Evolutionary conservation across 2,329 filamentous ascomycete genomes (phyloP), one percentile per base, ranked within the genome.

Genomic region (Xylariomycetidae sp.): DNA sequence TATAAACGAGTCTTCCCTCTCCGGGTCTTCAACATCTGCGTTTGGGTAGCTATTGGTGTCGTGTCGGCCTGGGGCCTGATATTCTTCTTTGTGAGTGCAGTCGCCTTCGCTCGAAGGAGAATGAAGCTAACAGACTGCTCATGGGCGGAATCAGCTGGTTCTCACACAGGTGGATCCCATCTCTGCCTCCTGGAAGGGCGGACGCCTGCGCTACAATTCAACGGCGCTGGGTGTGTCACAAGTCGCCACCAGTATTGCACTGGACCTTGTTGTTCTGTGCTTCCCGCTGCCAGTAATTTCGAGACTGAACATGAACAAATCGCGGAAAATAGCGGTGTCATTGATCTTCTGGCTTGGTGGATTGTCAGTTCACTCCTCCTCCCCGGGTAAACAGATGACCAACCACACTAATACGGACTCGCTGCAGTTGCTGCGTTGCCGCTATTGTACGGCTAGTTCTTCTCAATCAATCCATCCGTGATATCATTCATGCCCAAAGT

Each of bases 291-390:
- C 39, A 12, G 15, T 39, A 2, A 36, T 38, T 6, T 38, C 12
- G 4, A 20, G 14, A 9, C n/a, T 42, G 6, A 28, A 32, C 11
- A 34, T 38, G 30, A 6, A 13, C 8, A 11, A n/a, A 4, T 25
- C 10, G 12, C 20, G 27, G 10, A 38, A 42, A 17, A 22, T 33
- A 4, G 18, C 33, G 6, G 15, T 42, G 2, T 14, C 11, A 3
- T n/a, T 42, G 3, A 34, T 42, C 6, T 42, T 42, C 25, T 39
- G 39, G 39, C 27, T 41, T 9, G 38, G 38, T 4, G 16, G 19
- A 15, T 38, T 41, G 36, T 42, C 10, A 14, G 39, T 26, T 11
- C 13, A 9, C 25, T 12, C 17, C 27, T 6, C 20, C 14, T 3
- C 13, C 2, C 7, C 14, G 5, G n/a, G n/a, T n/a, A n/a, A n/a